A percentile compares a stretch with the other conserved stretches of the same genome.
Evolutionary conservation across 2,329 filamentous ascomycete species (phyloP).

Genomic region (Epichloe uncinata): DNA sequence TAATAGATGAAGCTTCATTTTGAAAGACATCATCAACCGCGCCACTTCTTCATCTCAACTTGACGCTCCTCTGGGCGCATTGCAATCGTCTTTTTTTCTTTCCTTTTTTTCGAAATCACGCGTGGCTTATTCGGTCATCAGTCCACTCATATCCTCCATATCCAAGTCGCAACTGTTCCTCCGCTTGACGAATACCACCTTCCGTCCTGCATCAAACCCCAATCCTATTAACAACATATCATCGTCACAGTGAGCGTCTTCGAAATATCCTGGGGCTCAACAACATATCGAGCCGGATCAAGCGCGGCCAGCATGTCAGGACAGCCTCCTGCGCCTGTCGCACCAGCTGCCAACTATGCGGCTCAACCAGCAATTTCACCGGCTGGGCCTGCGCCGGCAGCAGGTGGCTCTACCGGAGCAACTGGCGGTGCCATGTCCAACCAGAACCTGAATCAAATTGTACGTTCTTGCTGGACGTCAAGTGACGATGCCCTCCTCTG

Average conservation of each 20-base stretch:
- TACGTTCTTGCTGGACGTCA: slow-evolving; percentile 34
- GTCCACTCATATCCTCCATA: neutral
- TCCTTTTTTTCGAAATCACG: neutral
- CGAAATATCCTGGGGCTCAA: neutral
- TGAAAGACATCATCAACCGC: neutral
- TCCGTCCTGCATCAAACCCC: neutral
- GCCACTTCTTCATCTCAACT: neutral
- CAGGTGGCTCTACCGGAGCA: slow-evolving; percentile 19
- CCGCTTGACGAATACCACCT: neutral
- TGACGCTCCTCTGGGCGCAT: neutral
- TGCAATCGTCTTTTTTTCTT: neutral
- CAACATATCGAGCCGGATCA: neutral
- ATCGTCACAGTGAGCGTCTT: neutral
- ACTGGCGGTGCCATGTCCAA: slow-evolving; percentile 47
- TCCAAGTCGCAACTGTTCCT: neutral
- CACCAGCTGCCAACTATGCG: slow-evolving; percentile 18
- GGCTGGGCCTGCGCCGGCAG: slow-evolving; percentile 15
- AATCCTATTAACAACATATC: neutral
- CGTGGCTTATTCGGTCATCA: neutral
- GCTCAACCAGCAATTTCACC: slow-evolving; percentile 22
- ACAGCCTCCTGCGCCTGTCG: slow-evolving; percentile 16
- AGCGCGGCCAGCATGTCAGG: slow-evolving; percentile 19
- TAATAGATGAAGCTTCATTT: neutral
- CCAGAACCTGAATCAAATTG: slow-evolving; percentile 91
- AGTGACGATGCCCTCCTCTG: slow-evolving; percentile 9